phyloP scores from a whole-genome alignment of 176 grass and related monocot genomes.

The Poa annua region DNA sequence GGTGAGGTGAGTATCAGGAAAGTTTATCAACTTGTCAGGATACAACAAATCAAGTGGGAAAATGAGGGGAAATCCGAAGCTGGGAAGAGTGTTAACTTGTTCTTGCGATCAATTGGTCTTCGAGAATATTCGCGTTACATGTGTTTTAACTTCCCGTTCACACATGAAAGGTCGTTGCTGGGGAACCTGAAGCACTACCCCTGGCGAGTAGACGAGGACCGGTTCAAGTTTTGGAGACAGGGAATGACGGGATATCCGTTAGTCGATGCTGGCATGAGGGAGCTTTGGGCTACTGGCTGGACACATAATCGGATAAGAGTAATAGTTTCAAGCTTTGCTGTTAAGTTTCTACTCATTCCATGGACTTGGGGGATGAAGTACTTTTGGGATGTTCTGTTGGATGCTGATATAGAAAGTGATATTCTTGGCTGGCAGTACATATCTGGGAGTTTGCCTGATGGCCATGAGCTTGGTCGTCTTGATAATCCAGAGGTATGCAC shows the following conservation, averaged over 20 bases:
- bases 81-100: conserved; percentile 72
- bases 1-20: conserved; percentile 91
- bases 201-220: conserved; percentile 66
- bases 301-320: conserved; percentile 88
- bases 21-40: conserved; percentile 66
- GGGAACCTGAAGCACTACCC: conserved; percentile 91
- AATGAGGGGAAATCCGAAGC: conserved; percentile 65
- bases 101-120: conserved; percentile 76
- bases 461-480: conserved; percentile 84
- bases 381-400: conserved; percentile 94
- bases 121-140: conserved; percentile 95
- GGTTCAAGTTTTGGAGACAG: conserved; percentile 90
- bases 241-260: conserved; percentile 91
- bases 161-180: conserved; percentile 78
- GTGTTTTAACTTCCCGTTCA: conserved; percentile 97
- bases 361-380: conserved; percentile 99
- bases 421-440: conserved; percentile 99
- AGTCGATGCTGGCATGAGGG: conserved; percentile 98
- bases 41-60: conserved; percentile 69
- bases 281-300: conserved; percentile 98
- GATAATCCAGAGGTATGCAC: conserved; percentile 84
- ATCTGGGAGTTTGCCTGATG: conserved; percentile 95
- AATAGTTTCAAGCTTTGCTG: conserved; percentile 80
- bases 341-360: conserved; percentile 82
- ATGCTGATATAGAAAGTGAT: conserved; percentile 92